Evolutionary conservation across 2,329 filamentous ascomycete genomes (phyloP).

Genomic region (Trichoderma afroharzianum): DNA sequence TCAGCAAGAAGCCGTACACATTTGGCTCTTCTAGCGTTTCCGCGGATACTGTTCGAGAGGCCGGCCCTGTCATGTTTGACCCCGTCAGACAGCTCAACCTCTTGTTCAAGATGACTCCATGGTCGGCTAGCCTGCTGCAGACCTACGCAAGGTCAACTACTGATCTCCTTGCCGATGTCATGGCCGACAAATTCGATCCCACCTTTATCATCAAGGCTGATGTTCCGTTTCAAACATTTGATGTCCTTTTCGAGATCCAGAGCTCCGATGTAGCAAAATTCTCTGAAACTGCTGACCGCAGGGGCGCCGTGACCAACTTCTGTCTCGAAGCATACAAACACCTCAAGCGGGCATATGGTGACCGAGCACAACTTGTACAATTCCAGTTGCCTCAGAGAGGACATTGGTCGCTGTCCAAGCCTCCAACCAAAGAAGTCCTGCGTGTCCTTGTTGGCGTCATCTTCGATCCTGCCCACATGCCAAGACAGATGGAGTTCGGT

Average conservation of each 20-base stretch:
- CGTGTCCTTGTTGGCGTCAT: conserved; percentile 62
- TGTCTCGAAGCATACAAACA: conserved; percentile 59
- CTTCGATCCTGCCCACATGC: conserved; percentile 68
- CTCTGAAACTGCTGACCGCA: conserved; percentile 36
- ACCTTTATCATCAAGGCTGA: conserved; percentile 70
- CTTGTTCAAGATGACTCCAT: conserved; percentile 84
- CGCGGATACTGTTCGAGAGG: conserved; percentile 39
- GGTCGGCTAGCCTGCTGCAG: conserved; percentile 72
- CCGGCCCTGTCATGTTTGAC: conserved; percentile 73
- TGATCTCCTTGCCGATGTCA: conserved; percentile 68
- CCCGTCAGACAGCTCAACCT: conserved; percentile 71
- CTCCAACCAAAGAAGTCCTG: conserved; percentile 25
- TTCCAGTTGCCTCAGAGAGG: conserved; percentile 41
- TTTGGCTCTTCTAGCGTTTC: conserved; percentile 38
- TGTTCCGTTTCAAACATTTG: conserved; percentile 53
- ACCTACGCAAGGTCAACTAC: conserved; percentile 73
- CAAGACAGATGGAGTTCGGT: conserved; percentile 80
- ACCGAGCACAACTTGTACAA: conserved; percentile 68
- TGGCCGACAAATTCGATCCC: conserved; percentile 76
- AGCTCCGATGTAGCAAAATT: conserved; percentile 28
- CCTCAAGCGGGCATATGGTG: conserved; percentile 68
- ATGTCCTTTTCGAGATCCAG: conserved; percentile 42
- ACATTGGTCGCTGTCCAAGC: conserved; percentile 30
- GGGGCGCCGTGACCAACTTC: conserved; percentile 43
- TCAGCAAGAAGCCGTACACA: conserved; percentile 62